Base-by-base conservation (phyloP, 805 yeast genomes). In the Starmerella apis region DNA sequence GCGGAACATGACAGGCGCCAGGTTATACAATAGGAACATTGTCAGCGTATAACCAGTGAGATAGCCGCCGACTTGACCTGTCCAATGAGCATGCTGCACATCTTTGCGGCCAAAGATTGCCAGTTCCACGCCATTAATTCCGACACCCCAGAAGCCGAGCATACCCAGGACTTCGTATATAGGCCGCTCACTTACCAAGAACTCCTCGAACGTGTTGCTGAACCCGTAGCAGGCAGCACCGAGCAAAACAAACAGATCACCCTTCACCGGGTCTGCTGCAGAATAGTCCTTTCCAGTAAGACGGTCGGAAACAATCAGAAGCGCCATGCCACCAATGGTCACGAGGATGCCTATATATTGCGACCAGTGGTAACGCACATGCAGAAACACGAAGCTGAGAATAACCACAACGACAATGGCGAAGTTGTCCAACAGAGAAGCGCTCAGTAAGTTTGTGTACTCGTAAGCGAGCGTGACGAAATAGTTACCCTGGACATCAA, bases 401-500 rank as follows among this genome's bases (percentile, higher is more conserved):
- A 70, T 56, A 5, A 71, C 71, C 16, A 71, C 75, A 23, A 69
- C 70, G 2, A 67, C 72, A 52, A 71, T 70, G 18, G 74, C 71
- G 60, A 72, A 71, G 51, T 69, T 70, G 56, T 71, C 74, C 16
- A 71, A 65, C 51, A 71, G 54, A 20, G 72, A 68, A 4, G 74
- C 75, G 47, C 70, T 64, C 35, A 71, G 59, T 54, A 71, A 56
- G 52, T 69, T 71, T 19, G 74, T 71, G 59, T 71, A 71, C 48
- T 62, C 63, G 54, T 71, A 71, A 16, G 75, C 74, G 51, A 64
- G 65, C 43, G 69, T 73, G 14, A 71, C 69, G 49, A 71, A 71
- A 57, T 71, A 70, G 62, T 70, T 70, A n/a, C 74, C 74, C 55
- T 71, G 64, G 23, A 71, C 74, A 48, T 71, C 74, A 20, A 70